Conservation (phyloP, 2,329 filamentous ascomycete species). For the Ustilaginoidea virens region DNA sequence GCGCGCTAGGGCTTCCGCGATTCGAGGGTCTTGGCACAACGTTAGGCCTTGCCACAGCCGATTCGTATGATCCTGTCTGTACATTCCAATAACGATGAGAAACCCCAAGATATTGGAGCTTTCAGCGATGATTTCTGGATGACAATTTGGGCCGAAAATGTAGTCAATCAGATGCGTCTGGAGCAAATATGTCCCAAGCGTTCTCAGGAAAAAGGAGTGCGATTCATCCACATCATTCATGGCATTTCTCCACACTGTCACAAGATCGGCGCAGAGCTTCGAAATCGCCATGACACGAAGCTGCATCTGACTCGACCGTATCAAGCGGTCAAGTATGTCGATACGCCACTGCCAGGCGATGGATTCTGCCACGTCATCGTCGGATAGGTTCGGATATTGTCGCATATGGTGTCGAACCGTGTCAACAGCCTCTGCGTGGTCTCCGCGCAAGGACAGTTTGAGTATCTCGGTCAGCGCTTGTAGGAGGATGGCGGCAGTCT, state of each 20-base stretch:
- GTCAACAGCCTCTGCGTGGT: constrained; percentile 19
- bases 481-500: constrained; percentile 25
- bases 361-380: constrained; percentile 28
- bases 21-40: constrained; percentile 67
- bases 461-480: constrained; percentile 28
- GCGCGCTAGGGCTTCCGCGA: constrained; percentile 63
- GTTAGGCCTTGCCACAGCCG: constrained; percentile 72
- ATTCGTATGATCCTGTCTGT: constrained; percentile 57
- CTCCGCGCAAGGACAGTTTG: constrained; percentile 21
- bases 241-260: constrained; percentile 46
- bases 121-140: constrained; percentile 74
- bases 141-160: constrained; percentile 77
- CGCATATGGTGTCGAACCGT: constrained; percentile 11
- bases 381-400: constrained; percentile 20
- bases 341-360: constrained; percentile 55
- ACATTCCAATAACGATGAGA: constrained; percentile 62
- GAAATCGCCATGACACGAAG: constrained; percentile 66
- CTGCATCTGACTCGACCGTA: constrained; percentile 81
- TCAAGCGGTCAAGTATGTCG: constrained; percentile 50
- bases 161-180: constrained; percentile 65
- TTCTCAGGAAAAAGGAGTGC: no score
- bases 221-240: constrained; percentile 22
- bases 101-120: constrained; percentile 79
- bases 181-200: no score
- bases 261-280: constrained; percentile 56